Base-by-base conservation (phyloP, 169 alveolate genomes). In the Ichthyophthirius multifiliis region DNA sequence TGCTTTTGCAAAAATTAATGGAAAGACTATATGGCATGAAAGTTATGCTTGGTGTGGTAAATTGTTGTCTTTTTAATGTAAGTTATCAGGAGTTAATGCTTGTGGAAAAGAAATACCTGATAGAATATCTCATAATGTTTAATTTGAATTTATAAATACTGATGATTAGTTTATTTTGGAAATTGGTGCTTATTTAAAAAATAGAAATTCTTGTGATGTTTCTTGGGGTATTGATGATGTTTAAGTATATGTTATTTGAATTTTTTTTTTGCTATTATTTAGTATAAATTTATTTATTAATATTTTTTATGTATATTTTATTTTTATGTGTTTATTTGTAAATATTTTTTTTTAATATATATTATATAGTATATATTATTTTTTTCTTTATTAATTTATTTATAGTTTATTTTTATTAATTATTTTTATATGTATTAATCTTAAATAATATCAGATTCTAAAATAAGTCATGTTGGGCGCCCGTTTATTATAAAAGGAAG, bases 61-160 rank as follows among this genome's bases (percentile, higher is more conserved):
- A 7, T 7, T 55, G 9, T 6, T 55, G 34, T 4, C 31, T 1
- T 7, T 27, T 3, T 27, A 20, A 27, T 55, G 71, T 27, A 55
- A 55, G 31, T 27, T 27, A 10, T 7, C 7, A 23, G 71, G 71
- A 10, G 31, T 55, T 27, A 55, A 23, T 55, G 39, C 39, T 27
- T 55, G 71, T 27, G 71, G 44, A 13, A 46, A 41, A 31, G 65
- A 71, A 1, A 76, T 46, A 0, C 83, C 67, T 5, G 67, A 71
- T 62, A 76, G 74, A 37, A 39, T 55, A 9, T 47, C 76, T 23
- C 20, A 76, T 55, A 62, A 31, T 55, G 83, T 55, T 13, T 6
- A 18, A 3, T 20, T 35, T 16, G 15, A 43, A 4, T 35, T 35
- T 32, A 18, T 16, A 5, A 34, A 2, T 1, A 34, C 18, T 0